Conservation (phyloP, 768 basidiomycete genomes). For the Termitomyces titanicus region DNA sequence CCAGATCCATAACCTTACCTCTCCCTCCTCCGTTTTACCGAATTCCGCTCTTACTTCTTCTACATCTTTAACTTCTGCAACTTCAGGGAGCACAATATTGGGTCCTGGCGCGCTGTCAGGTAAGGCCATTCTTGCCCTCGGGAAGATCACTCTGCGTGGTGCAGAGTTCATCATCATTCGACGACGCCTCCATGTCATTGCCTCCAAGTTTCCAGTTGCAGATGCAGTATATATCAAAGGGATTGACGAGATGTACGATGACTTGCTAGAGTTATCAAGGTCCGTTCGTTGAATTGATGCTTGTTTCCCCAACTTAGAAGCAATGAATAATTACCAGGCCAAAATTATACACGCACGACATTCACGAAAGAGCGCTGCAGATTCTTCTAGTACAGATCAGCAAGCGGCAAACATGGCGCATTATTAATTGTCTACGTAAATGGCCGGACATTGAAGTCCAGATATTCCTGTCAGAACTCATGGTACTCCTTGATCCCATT, state of each 20-base stretch:
- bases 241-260: conserved; percentile 20
- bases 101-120: conserved; percentile 24
- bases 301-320: too few relatives aligned
- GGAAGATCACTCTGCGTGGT: conserved; percentile 22
- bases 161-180: conserved; percentile 22
- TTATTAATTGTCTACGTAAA: conserved; percentile 3
- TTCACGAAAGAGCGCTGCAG: conserved; percentile 3
- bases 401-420: not conserved
- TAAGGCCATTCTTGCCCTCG: conserved; percentile 23
- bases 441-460: conserved; percentile 10
- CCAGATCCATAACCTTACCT: not conserved
- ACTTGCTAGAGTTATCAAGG: conserved; percentile 25
- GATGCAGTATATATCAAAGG: conserved; percentile 9
- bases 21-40: not conserved
- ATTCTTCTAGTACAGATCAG: conserved; percentile 12
- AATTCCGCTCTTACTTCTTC: not conserved
- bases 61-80: not conserved
- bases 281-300: not conserved
- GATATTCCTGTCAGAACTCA: conserved; percentile 7
- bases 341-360: not conserved
- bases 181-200: conserved; percentile 14
- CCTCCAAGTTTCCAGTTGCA: not conserved
- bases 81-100: conserved; percentile 15
- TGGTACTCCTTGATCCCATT: conserved; percentile 3
- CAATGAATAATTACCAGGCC: not conserved